Evolutionary conservation across 2,329 filamentous ascomycete genomes (phyloP).

Genomic region (Fusarium armeniacum): DNA sequence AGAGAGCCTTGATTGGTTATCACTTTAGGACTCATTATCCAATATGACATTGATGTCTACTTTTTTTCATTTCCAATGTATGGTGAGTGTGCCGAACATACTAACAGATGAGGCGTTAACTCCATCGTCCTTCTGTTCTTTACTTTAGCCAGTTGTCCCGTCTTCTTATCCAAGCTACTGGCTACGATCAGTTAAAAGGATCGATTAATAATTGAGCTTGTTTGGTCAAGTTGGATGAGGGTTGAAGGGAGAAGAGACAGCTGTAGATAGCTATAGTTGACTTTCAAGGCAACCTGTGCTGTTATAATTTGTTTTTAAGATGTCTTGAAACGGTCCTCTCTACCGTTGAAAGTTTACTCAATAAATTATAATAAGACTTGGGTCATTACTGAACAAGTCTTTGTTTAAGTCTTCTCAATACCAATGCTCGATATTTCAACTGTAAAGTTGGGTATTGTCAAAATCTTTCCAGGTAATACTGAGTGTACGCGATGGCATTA

Average conservation of each 20-base stretch:
- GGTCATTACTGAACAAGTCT: too few relatives aligned
- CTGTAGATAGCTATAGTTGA: neutral
- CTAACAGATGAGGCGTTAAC: too few relatives aligned
- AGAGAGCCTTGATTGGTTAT: constrained; percentile 18
- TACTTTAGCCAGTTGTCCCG: neutral
- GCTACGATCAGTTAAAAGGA: neutral
- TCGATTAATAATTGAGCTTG: neutral
- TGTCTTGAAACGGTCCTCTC: neutral
- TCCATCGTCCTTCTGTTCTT: neutral
- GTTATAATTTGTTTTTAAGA: neutral
- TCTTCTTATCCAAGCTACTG: neutral
- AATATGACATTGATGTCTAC: constrained; percentile 32
- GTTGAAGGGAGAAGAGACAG: neutral
- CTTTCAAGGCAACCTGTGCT: neutral
- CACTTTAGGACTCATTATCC: constrained; percentile 25
- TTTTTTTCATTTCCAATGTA: neutral
- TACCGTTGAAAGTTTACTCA: neutral
- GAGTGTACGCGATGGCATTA: neutral
- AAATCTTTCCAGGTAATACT: neutral
- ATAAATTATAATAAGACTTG: neutral
- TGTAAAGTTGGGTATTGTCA: neutral
- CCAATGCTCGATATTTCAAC: too few relatives aligned
- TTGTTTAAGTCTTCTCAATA: too few relatives aligned
- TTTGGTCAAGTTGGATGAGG: neutral
- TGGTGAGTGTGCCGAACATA: neutral